Conservation (phyloP, 805 yeast species). For the Wickerhamiella kazuoi region DNA sequence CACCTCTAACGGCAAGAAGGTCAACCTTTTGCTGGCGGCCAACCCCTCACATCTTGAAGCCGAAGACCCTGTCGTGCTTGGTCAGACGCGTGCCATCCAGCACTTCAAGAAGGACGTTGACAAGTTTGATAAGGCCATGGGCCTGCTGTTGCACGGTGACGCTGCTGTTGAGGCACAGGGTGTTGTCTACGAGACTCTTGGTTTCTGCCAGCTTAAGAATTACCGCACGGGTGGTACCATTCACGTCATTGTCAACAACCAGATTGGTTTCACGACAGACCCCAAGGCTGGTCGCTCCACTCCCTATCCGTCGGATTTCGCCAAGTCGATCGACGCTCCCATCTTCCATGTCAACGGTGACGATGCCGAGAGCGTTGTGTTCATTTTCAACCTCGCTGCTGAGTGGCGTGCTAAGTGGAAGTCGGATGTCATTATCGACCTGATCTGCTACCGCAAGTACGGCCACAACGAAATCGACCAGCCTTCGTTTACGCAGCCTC, state of each 20-base stretch:
- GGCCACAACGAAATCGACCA: slow-evolving; percentile 99
- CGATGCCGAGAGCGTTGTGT: slow-evolving; percentile 85
- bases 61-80: slow-evolving; percentile 96
- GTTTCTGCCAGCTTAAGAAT: slow-evolving; percentile 80
- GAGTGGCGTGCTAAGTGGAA: slow-evolving; percentile 97
- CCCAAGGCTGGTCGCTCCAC: slow-evolving; percentile 96
- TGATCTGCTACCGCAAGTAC: slow-evolving; percentile 95
- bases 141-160: slow-evolving; percentile 93
- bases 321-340: slow-evolving; percentile 92
- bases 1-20: slow-evolving; percentile 93
- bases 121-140: slow-evolving; percentile 68
- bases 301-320: slow-evolving; percentile 93
- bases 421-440: slow-evolving; percentile 88
- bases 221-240: slow-evolving; percentile 97
- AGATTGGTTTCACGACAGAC: slow-evolving; percentile 98
- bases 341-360: slow-evolving; percentile 98
- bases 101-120: slow-evolving; percentile 72
- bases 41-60: slow-evolving; percentile 99
- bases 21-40: slow-evolving; percentile 89
- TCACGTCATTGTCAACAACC: slow-evolving; percentile 92
- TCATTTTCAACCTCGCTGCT: slow-evolving; percentile 89
- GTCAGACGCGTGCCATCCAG: slow-evolving; percentile 92
- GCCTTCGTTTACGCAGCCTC: slow-evolving; percentile 96
- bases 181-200: slow-evolving; percentile 97
- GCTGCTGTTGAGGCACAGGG: slow-evolving; percentile 99